A percentile compares a stretch with the other conserved stretches of the same genome.
These are phyloP conservation scores for Saccharomyces uvarum DNA, from an alignment of 1,139 yeast species.

Conservation along the genomic window DNA sequence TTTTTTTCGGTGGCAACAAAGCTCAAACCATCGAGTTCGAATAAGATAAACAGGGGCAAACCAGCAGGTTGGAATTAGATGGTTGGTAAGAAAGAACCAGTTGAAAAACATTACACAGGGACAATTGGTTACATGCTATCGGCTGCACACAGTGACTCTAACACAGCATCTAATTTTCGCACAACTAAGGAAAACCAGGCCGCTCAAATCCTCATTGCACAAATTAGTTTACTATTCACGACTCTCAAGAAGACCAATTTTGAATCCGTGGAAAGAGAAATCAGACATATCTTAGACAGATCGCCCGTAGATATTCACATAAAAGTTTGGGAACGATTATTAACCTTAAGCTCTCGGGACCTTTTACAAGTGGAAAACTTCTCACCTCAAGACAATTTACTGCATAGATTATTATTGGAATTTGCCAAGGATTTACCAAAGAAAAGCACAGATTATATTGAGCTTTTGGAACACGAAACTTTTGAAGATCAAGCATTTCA, in stretches of 20 bases:
- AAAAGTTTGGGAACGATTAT: slow-evolving; percentile 24
- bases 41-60: slow-evolving; percentile 1
- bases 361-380: slow-evolving; percentile 14
- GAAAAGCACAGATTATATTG: slow-evolving; percentile 15
- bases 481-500: slow-evolving; percentile 16
- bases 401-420: slow-evolving; percentile 19
- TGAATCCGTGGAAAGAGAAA: slow-evolving; percentile 14
- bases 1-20: neutral
- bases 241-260: slow-evolving; percentile 18
- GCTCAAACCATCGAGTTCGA: neutral
- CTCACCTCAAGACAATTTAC: slow-evolving; percentile 12
- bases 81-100: neutral
- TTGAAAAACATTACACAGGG: slow-evolving; percentile 2
- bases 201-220: slow-evolving; percentile 22
- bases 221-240: slow-evolving; percentile 23
- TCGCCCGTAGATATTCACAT: slow-evolving; percentile 18
- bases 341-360: slow-evolving; percentile 17
- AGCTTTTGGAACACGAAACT: slow-evolving; percentile 12
- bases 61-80: neutral
- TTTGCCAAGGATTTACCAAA: slow-evolving; percentile 14
- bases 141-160: slow-evolving; percentile 6
- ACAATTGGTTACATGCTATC: slow-evolving; percentile 22
- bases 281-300: slow-evolving; percentile 18
- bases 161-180: slow-evolving; percentile 5
- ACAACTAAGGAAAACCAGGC: slow-evolving; percentile 20